A percentile compares a stretch with the other conserved stretches of the same genome.
Conservation (phyloP, 352 stramenopile species). For the Phytophthora pseudosyringae region DNA sequence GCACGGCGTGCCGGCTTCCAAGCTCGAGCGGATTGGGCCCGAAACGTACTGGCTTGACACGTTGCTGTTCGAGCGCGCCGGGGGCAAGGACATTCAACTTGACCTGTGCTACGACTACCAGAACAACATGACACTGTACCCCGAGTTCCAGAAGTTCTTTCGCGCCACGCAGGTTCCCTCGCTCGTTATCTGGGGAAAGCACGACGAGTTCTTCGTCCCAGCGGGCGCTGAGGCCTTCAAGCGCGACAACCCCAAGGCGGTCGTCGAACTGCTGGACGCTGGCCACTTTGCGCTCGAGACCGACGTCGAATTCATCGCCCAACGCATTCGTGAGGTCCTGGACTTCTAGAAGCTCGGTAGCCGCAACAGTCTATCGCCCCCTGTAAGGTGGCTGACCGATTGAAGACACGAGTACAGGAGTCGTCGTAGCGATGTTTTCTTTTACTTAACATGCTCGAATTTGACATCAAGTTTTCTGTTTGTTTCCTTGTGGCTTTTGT, state of each 20-base stretch:
- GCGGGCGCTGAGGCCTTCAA: neutral
- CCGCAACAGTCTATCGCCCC: too few relatives aligned
- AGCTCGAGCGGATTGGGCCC: neutral
- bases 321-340: conserved; percentile 1
- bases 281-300: neutral
- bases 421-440: too few relatives aligned
- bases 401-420: too few relatives aligned
- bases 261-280: neutral
- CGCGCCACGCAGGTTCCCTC: neutral
- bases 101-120: conserved; percentile 1
- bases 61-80: neutral
- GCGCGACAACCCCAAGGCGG: neutral
- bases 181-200: conserved; percentile 1
- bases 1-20: neutral
- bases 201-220: conserved; percentile 1
- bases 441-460: too few relatives aligned
- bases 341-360: neutral
- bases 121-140: neutral
- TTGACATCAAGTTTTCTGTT: too few relatives aligned
- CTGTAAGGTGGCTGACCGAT: too few relatives aligned
- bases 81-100: conserved; percentile 1
- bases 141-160: conserved; percentile 2
- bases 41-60: neutral
- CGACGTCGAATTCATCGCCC: neutral
- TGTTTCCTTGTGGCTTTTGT: too few relatives aligned